phyloP scores from a whole-genome alignment of 1,284 basidiomycete species.

The Cutaneotrichosporon sp. region DNA sequence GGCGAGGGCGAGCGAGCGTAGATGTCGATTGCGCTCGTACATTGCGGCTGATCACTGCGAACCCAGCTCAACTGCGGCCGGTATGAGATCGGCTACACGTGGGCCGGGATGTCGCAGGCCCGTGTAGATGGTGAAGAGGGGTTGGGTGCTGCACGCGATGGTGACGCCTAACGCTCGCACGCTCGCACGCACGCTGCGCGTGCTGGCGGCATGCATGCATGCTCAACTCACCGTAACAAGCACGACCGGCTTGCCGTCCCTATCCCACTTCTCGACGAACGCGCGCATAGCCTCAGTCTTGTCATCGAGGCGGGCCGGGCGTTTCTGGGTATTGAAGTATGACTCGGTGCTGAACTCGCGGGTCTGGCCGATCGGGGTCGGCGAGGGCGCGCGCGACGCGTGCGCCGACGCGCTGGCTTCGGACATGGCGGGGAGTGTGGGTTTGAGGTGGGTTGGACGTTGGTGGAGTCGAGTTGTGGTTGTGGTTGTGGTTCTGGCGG shows the following conservation, averaged over 20 bases:
- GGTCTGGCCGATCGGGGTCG: background rate
- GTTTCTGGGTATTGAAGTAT: constrained; percentile 78
- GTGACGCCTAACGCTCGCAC: background rate
- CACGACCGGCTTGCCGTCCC: constrained; percentile 68
- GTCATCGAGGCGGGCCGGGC: constrained; percentile 63
- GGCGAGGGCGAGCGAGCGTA: no score
- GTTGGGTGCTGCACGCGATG: no score
- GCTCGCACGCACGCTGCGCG: background rate
- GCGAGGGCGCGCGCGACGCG: background rate
- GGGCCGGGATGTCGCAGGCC: background rate
- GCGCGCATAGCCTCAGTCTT: constrained; percentile 59
- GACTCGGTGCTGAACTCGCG: constrained; percentile 67
- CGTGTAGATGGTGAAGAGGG: no score
- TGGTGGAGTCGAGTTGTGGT: background rate
- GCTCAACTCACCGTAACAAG: constrained; percentile 89
- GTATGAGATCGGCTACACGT: no score
- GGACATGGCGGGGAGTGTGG: constrained; percentile 8
- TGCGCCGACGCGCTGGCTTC: background rate
- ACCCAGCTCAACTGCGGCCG: no score
- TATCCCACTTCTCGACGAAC: constrained; percentile 67
- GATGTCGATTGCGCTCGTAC: no score
- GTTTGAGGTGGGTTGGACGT: background rate
- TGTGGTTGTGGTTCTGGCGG: no score
- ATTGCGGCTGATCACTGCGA: no score
- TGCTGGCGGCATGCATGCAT: no score